Percentiles rank a stretch among this genome's conserved stretches.
phyloP scores from a whole-genome alignment of 169 alveolate genomes.

The Cryptosporidium sp. region DNA sequence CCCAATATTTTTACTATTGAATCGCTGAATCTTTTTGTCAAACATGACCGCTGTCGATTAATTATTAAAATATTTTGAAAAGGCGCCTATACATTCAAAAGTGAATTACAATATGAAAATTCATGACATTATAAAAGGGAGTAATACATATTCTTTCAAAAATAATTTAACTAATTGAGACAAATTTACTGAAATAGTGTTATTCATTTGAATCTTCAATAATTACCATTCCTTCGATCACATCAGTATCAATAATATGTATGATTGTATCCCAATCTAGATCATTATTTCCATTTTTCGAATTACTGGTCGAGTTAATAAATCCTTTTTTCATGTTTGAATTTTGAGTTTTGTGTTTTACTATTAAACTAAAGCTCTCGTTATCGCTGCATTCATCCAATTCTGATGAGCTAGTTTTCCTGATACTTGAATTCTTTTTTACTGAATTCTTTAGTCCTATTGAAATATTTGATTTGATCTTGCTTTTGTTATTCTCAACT shows the following conservation, averaged over 20 bases:
- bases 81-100: neutral
- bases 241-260: conserved; percentile 7
- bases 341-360: conserved; percentile 57
- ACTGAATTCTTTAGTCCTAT: neutral
- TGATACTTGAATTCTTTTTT: neutral
- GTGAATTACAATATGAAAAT: neutral
- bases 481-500: conserved; percentile 5
- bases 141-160: too few species aligned
- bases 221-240: conserved; percentile 44
- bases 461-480: conserved; percentile 10
- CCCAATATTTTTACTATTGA: neutral
- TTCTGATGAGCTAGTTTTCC: conserved; percentile 19
- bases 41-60: neutral
- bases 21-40: neutral
- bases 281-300: conserved; percentile 13
- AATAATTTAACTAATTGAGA: too few species aligned
- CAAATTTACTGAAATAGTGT: neutral
- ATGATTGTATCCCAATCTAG: conserved; percentile 53
- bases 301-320: neutral
- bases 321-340: conserved; percentile 18
- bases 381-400: conserved; percentile 22
- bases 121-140: too few species aligned
- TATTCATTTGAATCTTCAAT: conserved; percentile 32
- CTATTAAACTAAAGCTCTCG: conserved; percentile 58
- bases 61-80: neutral